These are phyloP conservation scores for Solidago caesia DNA, from an alignment of 129 eudicot species.

Conservation along the genomic window DNA sequence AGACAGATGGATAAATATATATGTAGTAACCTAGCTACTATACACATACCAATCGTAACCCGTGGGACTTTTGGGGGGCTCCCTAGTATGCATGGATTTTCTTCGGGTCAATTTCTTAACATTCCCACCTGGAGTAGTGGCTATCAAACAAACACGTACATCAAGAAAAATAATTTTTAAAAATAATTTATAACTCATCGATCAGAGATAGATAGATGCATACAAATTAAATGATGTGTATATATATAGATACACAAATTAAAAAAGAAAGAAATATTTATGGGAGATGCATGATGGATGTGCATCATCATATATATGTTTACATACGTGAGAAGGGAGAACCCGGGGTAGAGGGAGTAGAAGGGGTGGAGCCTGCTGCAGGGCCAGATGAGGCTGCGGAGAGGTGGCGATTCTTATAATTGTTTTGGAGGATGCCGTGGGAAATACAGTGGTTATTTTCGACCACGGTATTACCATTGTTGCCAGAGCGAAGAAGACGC, in stretches of 20 bases:
- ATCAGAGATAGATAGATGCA: too few species aligned
- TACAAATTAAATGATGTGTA: too few species aligned
- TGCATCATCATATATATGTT: too few species aligned
- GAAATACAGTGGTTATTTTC: not conserved
- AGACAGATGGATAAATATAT: not conserved
- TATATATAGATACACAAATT: not conserved
- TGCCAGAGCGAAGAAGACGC: slow-evolving; percentile 13
- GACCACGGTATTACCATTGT: not conserved
- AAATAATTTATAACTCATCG: too few species aligned
- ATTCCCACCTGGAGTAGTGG: slow-evolving; percentile 47
- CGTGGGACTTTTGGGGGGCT: slow-evolving; percentile 41
- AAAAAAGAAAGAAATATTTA: too few species aligned
- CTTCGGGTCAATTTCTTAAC: slow-evolving; percentile 46
- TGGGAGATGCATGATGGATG: too few species aligned
- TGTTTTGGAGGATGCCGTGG: slow-evolving; percentile 32
- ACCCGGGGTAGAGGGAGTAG: slow-evolving; percentile 52
- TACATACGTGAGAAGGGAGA: slow-evolving; percentile 61
- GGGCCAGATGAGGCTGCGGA: slow-evolving; percentile 17
- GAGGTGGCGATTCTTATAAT: slow-evolving; percentile 26
- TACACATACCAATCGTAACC: slow-evolving; percentile 51
- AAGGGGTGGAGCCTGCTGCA: slow-evolving; percentile 27
- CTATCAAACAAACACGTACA: slow-evolving; percentile 20
- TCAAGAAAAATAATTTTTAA: too few species aligned
- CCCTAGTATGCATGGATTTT: slow-evolving; percentile 35
- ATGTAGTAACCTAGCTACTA: not conserved